Evolutionary conservation across 2,329 filamentous ascomycete species (phyloP).

Genomic region (Cladobotryum protrusum): DNA sequence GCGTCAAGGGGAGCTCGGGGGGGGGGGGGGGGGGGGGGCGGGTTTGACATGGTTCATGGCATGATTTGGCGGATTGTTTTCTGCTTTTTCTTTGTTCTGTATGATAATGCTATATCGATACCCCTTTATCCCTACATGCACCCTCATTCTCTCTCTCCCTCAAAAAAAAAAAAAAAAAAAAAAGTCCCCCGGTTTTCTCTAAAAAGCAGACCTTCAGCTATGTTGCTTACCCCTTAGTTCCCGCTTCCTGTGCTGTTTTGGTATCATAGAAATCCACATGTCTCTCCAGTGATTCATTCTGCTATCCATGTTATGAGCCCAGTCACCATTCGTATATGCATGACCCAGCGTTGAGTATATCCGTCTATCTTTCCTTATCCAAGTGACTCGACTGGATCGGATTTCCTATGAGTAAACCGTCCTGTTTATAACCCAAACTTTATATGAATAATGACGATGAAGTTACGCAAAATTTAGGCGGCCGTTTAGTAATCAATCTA

Average conservation of each 20-base stretch:
- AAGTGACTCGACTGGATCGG: too few species aligned
- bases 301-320: too few species aligned
- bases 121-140: constrained; percentile 11
- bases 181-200: not conserved
- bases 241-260: not conserved
- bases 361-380: too few species aligned
- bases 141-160: not conserved
- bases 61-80: not conserved
- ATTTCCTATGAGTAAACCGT: too few species aligned
- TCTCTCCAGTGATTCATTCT: not conserved
- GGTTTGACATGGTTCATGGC: not conserved
- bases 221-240: not conserved
- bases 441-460: not conserved
- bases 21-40: too few species aligned
- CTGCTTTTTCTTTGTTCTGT: constrained; percentile 7
- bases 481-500: constrained; percentile 20
- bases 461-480: not conserved
- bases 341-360: too few species aligned
- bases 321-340: too few species aligned
- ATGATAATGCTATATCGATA: constrained; percentile 21
- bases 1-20: not conserved
- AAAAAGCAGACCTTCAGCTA: too few species aligned
- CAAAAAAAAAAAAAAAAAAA: not conserved
- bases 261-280: constrained; percentile 7
- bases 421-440: too few species aligned